These are phyloP conservation scores for Globisporangium carolinianum DNA, from an alignment of 352 stramenopile species.

Conservation along the genomic window DNA sequence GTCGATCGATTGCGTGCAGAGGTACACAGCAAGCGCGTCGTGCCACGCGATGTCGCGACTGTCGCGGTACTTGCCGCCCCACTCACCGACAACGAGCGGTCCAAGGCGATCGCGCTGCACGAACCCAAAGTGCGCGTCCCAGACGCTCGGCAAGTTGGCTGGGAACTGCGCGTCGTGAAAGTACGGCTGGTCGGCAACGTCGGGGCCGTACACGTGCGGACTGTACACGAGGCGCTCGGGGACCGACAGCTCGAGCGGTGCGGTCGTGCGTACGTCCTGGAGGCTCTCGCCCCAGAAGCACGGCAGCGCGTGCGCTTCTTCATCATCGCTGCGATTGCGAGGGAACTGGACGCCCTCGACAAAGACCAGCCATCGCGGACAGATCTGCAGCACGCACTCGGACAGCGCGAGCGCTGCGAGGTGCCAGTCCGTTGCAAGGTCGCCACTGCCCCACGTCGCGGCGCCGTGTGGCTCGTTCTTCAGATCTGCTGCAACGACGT, in stretches of 20 bases:
- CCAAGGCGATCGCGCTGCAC: slow-evolving; percentile 19
- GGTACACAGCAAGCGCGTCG: slow-evolving; percentile 34
- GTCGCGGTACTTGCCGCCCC: slow-evolving; percentile 34
- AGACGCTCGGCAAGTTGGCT: slow-evolving; percentile 43
- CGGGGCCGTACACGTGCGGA: slow-evolving; percentile 44
- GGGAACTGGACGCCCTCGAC: slow-evolving; percentile 42
- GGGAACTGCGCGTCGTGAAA: slow-evolving; percentile 31
- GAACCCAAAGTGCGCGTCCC: slow-evolving; percentile 53
- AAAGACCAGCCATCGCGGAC: slow-evolving; percentile 42
- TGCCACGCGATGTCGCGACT: slow-evolving; percentile 41
- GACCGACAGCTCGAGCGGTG: slow-evolving; percentile 20
- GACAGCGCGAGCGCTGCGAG: slow-evolving; percentile 25
- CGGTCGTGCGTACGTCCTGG: slow-evolving; percentile 17
- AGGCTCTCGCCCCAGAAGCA: slow-evolving; percentile 56
- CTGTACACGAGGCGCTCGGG: slow-evolving; percentile 39
- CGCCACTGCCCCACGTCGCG: slow-evolving; percentile 33
- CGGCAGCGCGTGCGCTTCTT: slow-evolving; percentile 12
- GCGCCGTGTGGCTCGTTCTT: slow-evolving; percentile 52
- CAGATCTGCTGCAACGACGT: slow-evolving; percentile 41
- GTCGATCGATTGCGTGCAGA: slow-evolving; percentile 18
- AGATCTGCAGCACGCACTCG: slow-evolving; percentile 18
- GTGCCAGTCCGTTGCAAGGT: slow-evolving; percentile 35
- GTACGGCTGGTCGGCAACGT: slow-evolving; percentile 38
- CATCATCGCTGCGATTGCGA: slow-evolving; percentile 9
- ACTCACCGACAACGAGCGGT: slow-evolving; percentile 56